Conservation (phyloP, 75 land plant species). For the Chamaecyparis obtusa region DNA sequence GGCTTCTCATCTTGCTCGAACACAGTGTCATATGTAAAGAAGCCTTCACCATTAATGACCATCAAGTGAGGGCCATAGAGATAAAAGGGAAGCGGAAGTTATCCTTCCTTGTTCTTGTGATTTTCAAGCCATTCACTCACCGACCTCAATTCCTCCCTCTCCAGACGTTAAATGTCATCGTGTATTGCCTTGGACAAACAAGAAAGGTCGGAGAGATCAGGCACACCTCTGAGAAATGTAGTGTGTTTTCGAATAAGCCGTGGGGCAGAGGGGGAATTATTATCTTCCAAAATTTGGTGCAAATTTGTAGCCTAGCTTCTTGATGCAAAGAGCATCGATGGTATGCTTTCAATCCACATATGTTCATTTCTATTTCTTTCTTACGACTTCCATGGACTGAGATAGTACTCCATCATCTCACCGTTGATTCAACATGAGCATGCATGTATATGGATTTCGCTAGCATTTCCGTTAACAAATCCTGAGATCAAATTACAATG, state of each 20-base stretch:
- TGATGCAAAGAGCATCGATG: too few relatives aligned
- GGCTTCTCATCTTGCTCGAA: conserved; percentile 30
- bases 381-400: too few relatives aligned
- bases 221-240: conserved; percentile 35
- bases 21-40: conserved; percentile 15
- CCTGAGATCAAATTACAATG: too few relatives aligned
- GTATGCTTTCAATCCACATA: too few relatives aligned
- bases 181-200: conserved; percentile 21
- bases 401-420: too few relatives aligned
- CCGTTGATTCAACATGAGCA: too few relatives aligned
- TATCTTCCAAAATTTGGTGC: conserved; percentile 42
- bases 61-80: conserved; percentile 60
- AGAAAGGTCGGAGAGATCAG: conserved; percentile 2
- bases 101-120: conserved; percentile 24
- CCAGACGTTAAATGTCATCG: conserved; percentile 17
- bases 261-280: conserved; percentile 37
- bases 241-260: conserved; percentile 56
- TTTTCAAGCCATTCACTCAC: conserved; percentile 35
- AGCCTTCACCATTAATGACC: conserved; percentile 35
- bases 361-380: too few relatives aligned
- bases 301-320: conserved; percentile 24
- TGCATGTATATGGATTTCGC: too few relatives aligned
- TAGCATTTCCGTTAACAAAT: too few relatives aligned
- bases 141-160: conserved; percentile 44
- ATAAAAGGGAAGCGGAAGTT: conserved; percentile 21